Evolutionary conservation across 306 rosid genomes (phyloP).

Genomic region (Arachis hypogaea): DNA sequence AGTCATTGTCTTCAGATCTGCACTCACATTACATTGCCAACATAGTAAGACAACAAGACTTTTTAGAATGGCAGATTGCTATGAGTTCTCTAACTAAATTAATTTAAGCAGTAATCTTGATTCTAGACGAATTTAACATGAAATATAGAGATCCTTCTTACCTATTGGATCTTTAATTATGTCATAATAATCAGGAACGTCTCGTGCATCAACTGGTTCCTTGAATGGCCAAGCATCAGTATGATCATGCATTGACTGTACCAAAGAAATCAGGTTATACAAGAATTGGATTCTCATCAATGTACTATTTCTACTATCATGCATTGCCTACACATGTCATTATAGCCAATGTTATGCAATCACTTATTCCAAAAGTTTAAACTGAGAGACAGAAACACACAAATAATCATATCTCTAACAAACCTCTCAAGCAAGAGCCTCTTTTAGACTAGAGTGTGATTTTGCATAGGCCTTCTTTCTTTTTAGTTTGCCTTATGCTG

Average conservation of each 20-base stretch:
- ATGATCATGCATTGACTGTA: conserved; percentile 80
- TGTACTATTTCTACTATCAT: background rate
- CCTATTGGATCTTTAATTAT: conserved; percentile 97
- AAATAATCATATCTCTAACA: no score
- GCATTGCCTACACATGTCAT: conserved; percentile 1
- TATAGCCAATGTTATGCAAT: background rate
- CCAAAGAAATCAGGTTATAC: conserved; percentile 22
- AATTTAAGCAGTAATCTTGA: background rate
- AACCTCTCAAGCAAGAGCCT: no score
- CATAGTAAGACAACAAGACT: conserved; percentile 17
- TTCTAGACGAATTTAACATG: background rate
- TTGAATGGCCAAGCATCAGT: conserved; percentile 97
- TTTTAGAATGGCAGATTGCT: background rate
- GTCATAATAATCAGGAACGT: conserved; percentile 95
- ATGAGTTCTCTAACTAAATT: background rate
- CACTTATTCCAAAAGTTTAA: no score
- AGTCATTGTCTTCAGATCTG: conserved; percentile 91
- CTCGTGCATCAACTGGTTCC: conserved; percentile 93
- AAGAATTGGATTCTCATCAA: conserved; percentile 25
- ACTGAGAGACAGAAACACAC: no score
- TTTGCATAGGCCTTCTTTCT: no score
- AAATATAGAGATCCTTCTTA: conserved; percentile 42
- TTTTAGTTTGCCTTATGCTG: no score
- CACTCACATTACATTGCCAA: conserved; percentile 19
- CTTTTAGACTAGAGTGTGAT: no score